A percentile compares a stretch with the other conserved stretches of the same genome.
phyloP scores from a whole-genome alignment of 2,329 filamentous ascomycete genomes.

The Botryosphaeria dothidea region DNA sequence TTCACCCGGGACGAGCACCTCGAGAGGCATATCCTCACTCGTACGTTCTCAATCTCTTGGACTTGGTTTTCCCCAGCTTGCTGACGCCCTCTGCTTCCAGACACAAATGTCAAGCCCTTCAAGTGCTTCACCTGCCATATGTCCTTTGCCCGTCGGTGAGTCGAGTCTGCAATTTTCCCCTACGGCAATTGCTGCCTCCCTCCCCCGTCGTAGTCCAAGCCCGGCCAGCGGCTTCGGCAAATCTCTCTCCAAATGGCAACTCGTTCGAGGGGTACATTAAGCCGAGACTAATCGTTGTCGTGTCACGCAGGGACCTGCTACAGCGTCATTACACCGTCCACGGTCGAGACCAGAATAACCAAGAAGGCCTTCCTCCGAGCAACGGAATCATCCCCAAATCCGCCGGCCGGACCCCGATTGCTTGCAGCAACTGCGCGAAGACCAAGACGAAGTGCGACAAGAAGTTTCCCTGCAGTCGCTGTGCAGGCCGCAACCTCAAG shows the following conservation, averaged over 20 bases:
- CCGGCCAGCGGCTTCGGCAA: neutral
- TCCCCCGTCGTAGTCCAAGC: neutral
- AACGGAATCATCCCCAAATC: slow-evolving; percentile 55
- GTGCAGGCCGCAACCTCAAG: slow-evolving; percentile 50
- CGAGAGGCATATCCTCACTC: slow-evolving; percentile 54
- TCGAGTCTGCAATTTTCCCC: slow-evolving; percentile 10
- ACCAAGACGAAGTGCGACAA: slow-evolving; percentile 58
- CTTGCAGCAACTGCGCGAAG: slow-evolving; percentile 56
- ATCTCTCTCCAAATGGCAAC: neutral
- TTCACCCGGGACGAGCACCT: slow-evolving; percentile 56
- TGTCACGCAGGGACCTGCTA: slow-evolving; percentile 46
- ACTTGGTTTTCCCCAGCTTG: neutral
- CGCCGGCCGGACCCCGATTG: slow-evolving; percentile 53
- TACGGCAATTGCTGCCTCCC: neutral
- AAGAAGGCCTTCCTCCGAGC: slow-evolving; percentile 48
- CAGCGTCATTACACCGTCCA: slow-evolving; percentile 56
- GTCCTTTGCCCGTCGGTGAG: slow-evolving; percentile 55
- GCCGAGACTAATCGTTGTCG: slow-evolving; percentile 3
- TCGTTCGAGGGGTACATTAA: neutral
- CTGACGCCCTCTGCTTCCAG: slow-evolving; percentile 31
- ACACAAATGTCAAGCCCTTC: slow-evolving; percentile 58
- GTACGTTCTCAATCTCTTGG: slow-evolving; percentile 34
- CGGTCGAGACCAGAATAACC: slow-evolving; percentile 51
- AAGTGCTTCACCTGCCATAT: slow-evolving; percentile 57
- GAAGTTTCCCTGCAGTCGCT: slow-evolving; percentile 56